Evolutionary conservation across 768 basidiomycete genomes (phyloP).

Genomic region (Thelephora aurantiotincta): DNA sequence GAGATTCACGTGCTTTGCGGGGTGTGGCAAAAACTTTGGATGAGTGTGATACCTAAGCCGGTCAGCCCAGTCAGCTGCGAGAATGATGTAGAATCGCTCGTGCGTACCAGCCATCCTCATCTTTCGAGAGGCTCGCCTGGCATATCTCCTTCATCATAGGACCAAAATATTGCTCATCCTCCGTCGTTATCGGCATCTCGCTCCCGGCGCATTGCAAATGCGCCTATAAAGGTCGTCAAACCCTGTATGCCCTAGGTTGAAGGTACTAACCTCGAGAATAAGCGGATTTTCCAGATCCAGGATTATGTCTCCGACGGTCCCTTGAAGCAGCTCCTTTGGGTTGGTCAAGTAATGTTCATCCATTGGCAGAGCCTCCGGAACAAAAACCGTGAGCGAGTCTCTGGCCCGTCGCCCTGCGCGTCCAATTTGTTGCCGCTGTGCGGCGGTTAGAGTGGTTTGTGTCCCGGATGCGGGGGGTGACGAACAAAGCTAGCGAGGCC

Average conservation of each 20-base stretch:
- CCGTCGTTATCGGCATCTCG: slow-evolving; percentile 65
- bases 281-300: slow-evolving; percentile 63
- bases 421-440: slow-evolving; percentile 78
- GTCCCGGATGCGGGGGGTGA: slow-evolving; percentile 2
- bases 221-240: slow-evolving; percentile 17
- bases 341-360: slow-evolving; percentile 63
- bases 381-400: slow-evolving; percentile 64
- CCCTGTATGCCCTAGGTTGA: not conserved
- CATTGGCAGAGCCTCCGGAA: slow-evolving; percentile 53
- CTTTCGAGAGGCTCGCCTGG: slow-evolving; percentile 40
- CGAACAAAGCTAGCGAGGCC: slow-evolving; percentile 68
- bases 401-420: slow-evolving; percentile 71
- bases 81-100: not conserved
- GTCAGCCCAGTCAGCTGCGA: not conserved
- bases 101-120: slow-evolving; percentile 72
- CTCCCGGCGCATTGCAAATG: slow-evolving; percentile 81
- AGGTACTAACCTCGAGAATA: slow-evolving; percentile 35
- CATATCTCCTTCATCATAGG: slow-evolving; percentile 44
- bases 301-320: slow-evolving; percentile 43
- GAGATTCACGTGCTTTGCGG: slow-evolving; percentile 58
- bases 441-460: not conserved
- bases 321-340: slow-evolving; percentile 58
- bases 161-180: slow-evolving; percentile 66
- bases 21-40: slow-evolving; percentile 66
- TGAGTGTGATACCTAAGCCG: slow-evolving; percentile 64